Conservation (phyloP, 768 basidiomycete genomes). For the Rickenella mellea region DNA sequence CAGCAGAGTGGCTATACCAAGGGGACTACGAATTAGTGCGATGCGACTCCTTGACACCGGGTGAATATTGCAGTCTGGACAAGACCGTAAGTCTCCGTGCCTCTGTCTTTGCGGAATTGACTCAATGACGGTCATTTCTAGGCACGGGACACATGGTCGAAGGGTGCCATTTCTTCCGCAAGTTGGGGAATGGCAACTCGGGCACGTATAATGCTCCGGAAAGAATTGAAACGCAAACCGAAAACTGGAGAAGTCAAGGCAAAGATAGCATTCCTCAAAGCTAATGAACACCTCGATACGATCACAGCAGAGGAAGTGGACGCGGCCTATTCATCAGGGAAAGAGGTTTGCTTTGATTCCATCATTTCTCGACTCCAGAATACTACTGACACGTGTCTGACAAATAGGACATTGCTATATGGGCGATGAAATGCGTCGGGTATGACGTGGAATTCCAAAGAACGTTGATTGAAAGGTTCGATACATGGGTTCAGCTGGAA, state of each 20-base stretch:
- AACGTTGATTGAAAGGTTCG: conserved; percentile 20
- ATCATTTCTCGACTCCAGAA: background rate
- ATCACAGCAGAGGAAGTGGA: conserved; percentile 18
- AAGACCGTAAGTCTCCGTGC: background rate
- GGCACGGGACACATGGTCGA: conserved; percentile 21
- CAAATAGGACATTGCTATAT: conserved; percentile 22
- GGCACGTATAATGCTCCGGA: conserved; percentile 20
- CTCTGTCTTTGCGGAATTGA: background rate
- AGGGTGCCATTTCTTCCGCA: conserved; percentile 12
- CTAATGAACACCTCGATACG: background rate
- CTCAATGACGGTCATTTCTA: conserved; percentile 1
- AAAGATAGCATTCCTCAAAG: conserved; percentile 6
- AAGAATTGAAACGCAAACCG: conserved; percentile 13
- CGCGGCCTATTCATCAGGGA: conserved; percentile 18
- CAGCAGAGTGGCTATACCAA: conserved; percentile 19
- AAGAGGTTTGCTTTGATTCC: conserved; percentile 17
- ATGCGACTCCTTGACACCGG: conserved; percentile 11
- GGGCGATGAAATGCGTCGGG: conserved; percentile 31
- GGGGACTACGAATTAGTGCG: conserved; percentile 17
- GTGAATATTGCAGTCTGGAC: conserved; percentile 15
- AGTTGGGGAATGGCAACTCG: conserved; percentile 18
- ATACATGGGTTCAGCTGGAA: too few species aligned
- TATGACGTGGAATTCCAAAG: conserved; percentile 29
- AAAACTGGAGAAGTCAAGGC: conserved; percentile 16
- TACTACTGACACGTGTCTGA: background rate